Evolutionary conservation across 257 asterid species (phyloP).

Genomic region (Galeopsis tetrahit): DNA sequence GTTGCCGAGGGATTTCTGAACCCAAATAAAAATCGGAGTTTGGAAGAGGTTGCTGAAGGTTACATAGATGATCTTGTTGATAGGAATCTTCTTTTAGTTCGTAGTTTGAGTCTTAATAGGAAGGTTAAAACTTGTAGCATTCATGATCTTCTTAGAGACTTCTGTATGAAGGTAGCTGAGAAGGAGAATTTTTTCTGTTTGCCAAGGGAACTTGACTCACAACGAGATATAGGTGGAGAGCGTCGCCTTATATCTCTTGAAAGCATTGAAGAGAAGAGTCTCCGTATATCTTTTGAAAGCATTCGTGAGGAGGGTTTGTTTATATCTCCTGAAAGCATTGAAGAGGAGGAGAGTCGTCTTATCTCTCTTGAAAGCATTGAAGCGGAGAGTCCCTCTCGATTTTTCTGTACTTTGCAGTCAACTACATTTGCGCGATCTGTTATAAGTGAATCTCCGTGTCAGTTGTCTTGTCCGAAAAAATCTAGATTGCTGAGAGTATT

Average conservation of each 20-base stretch:
- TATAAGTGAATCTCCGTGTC: background rate
- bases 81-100: conserved; percentile 1
- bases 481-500: conserved; percentile 9
- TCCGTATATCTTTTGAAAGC: background rate
- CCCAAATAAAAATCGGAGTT: background rate
- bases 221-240: background rate
- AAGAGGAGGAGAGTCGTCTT: background rate
- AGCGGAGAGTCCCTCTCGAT: background rate
- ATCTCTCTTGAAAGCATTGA: background rate
- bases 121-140: conserved; percentile 1
- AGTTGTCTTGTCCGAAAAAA: background rate
- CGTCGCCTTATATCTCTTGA: background rate
- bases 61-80: background rate
- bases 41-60: conserved; percentile 5
- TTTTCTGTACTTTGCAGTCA: background rate
- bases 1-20: conserved; percentile 11
- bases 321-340: background rate
- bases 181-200: background rate
- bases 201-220: background rate
- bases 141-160: conserved; percentile 17
- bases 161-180: background rate
- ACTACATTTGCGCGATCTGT: background rate
- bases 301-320: background rate
- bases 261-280: background rate
- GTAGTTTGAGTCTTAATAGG: background rate